Evolutionary conservation across 768 basidiomycete species (phyloP).

Genomic region (Tephrocybe sp.): DNA sequence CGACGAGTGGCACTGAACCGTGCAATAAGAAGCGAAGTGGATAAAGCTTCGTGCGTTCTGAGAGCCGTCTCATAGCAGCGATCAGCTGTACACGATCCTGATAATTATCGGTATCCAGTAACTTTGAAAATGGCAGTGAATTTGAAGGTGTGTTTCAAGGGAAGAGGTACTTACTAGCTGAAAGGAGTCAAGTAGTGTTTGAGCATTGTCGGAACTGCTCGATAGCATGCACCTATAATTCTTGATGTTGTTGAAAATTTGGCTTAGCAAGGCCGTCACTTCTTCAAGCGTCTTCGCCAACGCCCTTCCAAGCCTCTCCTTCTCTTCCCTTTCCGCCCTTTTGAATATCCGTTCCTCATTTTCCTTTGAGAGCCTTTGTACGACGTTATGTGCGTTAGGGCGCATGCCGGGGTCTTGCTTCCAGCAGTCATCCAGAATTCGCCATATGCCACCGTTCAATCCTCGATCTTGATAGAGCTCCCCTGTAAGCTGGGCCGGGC

Average conservation of each 20-base stretch:
- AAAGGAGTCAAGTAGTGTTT: background rate
- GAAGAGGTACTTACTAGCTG: slow-evolving; percentile 1
- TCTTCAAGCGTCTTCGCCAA: background rate
- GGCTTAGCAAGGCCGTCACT: background rate
- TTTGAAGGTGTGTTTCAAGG: no score
- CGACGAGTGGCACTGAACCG: background rate
- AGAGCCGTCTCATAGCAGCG: slow-evolving; percentile 13
- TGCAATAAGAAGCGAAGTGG: slow-evolving; percentile 7
- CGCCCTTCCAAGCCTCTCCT: background rate
- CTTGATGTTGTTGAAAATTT: background rate
- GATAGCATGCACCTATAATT: slow-evolving; percentile 1
- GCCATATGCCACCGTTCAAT: background rate
- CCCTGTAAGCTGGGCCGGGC: background rate
- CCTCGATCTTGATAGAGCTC: background rate
- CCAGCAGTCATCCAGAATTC: background rate
- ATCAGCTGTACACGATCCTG: slow-evolving; percentile 4
- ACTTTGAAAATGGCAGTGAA: background rate
- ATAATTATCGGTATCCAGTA: slow-evolving; percentile 3
- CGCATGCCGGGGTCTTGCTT: background rate
- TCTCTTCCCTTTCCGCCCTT: background rate
- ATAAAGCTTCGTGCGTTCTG: slow-evolving; percentile 4
- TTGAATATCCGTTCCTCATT: background rate
- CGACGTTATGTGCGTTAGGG: background rate
- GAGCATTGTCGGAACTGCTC: background rate
- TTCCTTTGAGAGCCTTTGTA: background rate